These are phyloP conservation scores for Panicum hallii DNA, from an alignment of 202 grass and related monocot species.

Conservation along the genomic window DNA sequence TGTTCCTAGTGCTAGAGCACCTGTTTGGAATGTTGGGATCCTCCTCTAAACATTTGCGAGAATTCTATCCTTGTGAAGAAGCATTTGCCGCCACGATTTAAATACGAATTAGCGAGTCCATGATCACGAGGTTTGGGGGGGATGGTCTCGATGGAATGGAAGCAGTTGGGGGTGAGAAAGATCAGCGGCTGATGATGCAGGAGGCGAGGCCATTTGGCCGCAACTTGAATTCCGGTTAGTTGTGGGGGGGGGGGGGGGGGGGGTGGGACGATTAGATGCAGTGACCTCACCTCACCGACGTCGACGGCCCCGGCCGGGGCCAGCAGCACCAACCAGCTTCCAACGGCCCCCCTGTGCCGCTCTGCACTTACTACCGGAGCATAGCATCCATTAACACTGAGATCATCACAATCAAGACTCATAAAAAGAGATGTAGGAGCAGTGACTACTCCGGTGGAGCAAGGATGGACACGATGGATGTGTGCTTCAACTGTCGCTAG, in stretches of 20 bases:
- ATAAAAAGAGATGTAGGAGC: neutral
- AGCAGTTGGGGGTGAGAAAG: constrained; percentile 24
- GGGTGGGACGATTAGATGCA: constrained; percentile 11
- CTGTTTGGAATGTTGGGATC: too few relatives aligned
- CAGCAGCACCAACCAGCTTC: constrained; percentile 44
- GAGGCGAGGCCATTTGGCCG: neutral
- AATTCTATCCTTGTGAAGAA: too few relatives aligned
- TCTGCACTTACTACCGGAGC: constrained; percentile 34
- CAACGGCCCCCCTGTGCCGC: constrained; percentile 33
- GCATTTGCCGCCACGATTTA: neutral
- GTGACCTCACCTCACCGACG: constrained; percentile 33
- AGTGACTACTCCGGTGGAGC: too few relatives aligned
- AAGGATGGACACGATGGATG: neutral
- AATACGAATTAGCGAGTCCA: neutral
- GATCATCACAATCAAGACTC: constrained; percentile 43
- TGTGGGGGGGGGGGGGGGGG: constrained; percentile 6
- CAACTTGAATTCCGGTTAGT: constrained; percentile 48
- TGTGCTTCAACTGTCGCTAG: constrained; percentile 10
- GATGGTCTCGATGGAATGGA: constrained; percentile 24
- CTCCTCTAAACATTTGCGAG: too few relatives aligned
- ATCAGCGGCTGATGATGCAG: constrained; percentile 11
- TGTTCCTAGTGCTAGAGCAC: too few relatives aligned
- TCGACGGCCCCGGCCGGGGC: constrained; percentile 1
- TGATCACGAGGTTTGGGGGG: neutral
- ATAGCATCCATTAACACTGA: constrained; percentile 19